phyloP scores from a whole-genome alignment of 148 eudicot genomes.

The Persicaria tinctoria region DNA sequence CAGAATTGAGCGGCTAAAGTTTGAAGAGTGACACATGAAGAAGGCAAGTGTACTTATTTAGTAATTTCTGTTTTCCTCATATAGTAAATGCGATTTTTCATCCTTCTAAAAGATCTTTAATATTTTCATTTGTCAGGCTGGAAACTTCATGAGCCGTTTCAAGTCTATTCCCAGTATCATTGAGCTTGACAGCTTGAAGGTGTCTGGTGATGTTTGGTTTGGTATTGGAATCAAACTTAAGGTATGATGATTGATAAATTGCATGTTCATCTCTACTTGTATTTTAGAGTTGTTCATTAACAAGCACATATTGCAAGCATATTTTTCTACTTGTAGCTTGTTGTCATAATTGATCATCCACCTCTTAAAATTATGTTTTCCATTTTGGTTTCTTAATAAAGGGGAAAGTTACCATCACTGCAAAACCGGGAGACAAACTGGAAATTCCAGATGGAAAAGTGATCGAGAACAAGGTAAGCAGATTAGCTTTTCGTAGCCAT shows the following conservation, averaged over 20 bases:
- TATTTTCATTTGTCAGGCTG: slow-evolving; percentile 36
- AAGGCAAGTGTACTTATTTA: background rate
- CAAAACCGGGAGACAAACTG: background rate
- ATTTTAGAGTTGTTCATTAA: too few relatives aligned
- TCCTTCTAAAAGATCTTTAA: background rate
- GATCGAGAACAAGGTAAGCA: too few relatives aligned
- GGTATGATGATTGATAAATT: slow-evolving; percentile 18
- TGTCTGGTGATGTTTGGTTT: slow-evolving; percentile 78
- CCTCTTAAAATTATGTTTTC: background rate
- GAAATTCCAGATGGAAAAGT: background rate
- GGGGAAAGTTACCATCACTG: background rate
- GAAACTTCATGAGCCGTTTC: slow-evolving; percentile 72
- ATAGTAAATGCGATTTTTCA: background rate
- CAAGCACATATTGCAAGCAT: too few relatives aligned
- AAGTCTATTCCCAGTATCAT: slow-evolving; percentile 87
- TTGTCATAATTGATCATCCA: too few relatives aligned
- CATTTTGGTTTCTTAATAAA: background rate
- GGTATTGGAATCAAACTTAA: slow-evolving; percentile 60
- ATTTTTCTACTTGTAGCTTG: too few relatives aligned
- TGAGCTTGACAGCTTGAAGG: slow-evolving; percentile 84
- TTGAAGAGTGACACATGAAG: too few relatives aligned
- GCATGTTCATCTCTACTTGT: too few relatives aligned
- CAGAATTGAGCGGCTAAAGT: too few relatives aligned
- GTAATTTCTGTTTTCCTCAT: background rate
- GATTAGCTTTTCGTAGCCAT: too few relatives aligned